Evolutionary conservation across 345 rosid species (phyloP), one percentile per base, ranked within the genome.

Genomic region (Eucalyptus melliodora): DNA sequence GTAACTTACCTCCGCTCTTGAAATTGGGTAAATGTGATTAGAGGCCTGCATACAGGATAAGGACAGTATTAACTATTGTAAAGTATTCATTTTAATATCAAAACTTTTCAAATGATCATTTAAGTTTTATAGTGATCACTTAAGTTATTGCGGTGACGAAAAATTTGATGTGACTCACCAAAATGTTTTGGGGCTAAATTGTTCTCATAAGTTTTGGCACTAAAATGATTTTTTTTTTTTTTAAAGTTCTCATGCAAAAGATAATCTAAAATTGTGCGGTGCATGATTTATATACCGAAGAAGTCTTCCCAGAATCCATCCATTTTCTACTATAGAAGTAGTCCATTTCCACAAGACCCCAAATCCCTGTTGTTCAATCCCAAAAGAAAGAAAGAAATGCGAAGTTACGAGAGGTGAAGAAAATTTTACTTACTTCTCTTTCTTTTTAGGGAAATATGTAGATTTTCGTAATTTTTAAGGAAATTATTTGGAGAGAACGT

Each of bases 141-240:
- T 67, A n/a, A 65, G 19, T n/a, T 4, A n/a, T 7, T 65, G 5
- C 0, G 8, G 31, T 4, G 4, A 15, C 0, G 2, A 65, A 67
- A 67, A n/a, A 67, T 16, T 10, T 67, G 5, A n/a, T 7, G 10
- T 16, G 77, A 67, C 77, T n/a, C 8, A 16, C 11, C 21, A n/a
- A 31, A 67, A 16, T 27, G 13, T 30, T 62, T 62, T 62, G 69
- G 9, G 11, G 14, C 69, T 30, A 62, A 30, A 6, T 62, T 62
- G 34, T 2, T 62, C 34, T 62, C 69, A 30, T 27, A 62, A n/a
- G 37, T n/a, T 65, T 65, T 15, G 2, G 8, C 77, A 65, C 21
- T 15, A 65, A 65, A 65, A 65, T 65, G 11, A 65, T 37, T 37
- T 37, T 65, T n/a, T n/a, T 65, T 60, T 47, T 47, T 47, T 11